phyloP scores from a whole-genome alignment of 2,329 filamentous ascomycete genomes.

The Exophiala alcalophila region DNA sequence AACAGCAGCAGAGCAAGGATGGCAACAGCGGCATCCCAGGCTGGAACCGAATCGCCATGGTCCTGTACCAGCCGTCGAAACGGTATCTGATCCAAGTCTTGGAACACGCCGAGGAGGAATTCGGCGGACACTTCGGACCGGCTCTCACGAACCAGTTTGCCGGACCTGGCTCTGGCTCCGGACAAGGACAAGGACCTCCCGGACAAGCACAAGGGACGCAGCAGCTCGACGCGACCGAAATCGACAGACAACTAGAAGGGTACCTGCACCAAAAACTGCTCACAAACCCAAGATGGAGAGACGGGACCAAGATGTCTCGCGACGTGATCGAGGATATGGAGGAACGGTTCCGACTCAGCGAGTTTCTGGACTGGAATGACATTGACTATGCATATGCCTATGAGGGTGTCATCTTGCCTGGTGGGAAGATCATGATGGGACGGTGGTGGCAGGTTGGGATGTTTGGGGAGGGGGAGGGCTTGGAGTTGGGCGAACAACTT shows the following conservation, averaged over 20 bases:
- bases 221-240: slow-evolving; percentile 12
- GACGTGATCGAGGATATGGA: slow-evolving; percentile 25
- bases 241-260: slow-evolving; percentile 14
- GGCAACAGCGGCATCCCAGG: slow-evolving; percentile 32
- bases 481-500: slow-evolving; percentile 19
- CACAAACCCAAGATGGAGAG: slow-evolving; percentile 10
- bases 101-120: slow-evolving; percentile 26
- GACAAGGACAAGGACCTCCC: not conserved
- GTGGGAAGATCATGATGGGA: slow-evolving; percentile 48
- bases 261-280: slow-evolving; percentile 14
- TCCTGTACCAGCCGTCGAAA: slow-evolving; percentile 33
- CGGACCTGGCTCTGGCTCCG: not conserved
- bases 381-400: slow-evolving; percentile 44
- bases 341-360: slow-evolving; percentile 19
- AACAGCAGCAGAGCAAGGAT: not conserved
- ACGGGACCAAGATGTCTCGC: slow-evolving; percentile 8
- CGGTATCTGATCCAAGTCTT: slow-evolving; percentile 26
- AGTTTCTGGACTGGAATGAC: slow-evolving; percentile 27
- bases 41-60: slow-evolving; percentile 40
- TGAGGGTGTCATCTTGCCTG: slow-evolving; percentile 48
- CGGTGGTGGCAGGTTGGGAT: slow-evolving; percentile 45
- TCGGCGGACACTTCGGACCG: slow-evolving; percentile 19
- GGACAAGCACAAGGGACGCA: too few relatives aligned
- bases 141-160: slow-evolving; percentile 15
- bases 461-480: slow-evolving; percentile 12